Conservation (phyloP, 192 early-diverging fungal species). For the Backusella parvicylindrica region DNA sequence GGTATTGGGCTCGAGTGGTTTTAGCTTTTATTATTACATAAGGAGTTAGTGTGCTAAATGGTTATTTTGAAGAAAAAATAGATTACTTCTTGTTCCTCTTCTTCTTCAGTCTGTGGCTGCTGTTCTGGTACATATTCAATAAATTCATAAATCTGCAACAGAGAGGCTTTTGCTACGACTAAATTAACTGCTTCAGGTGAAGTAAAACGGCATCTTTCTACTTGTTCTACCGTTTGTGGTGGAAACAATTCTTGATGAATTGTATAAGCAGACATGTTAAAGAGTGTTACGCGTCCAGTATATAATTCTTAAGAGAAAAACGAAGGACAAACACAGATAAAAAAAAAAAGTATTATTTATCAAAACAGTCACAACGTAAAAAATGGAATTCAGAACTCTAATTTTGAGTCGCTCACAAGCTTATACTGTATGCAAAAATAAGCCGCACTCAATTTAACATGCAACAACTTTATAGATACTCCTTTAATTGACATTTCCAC, state of each 20-base stretch:
- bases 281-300: neutral
- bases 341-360: neutral
- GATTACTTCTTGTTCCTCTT: constrained; percentile 16
- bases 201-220: constrained; percentile 60
- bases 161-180: constrained; percentile 57
- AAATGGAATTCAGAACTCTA: too few species aligned
- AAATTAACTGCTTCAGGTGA: constrained; percentile 57
- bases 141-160: constrained; percentile 70
- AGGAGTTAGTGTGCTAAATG: neutral
- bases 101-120: neutral
- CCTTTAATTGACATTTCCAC: neutral
- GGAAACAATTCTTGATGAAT: constrained; percentile 60
- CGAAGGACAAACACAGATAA: neutral
- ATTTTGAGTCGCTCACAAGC: too few species aligned
- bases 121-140: constrained; percentile 41
- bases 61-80: neutral
- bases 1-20: constrained; percentile 9
- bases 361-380: neutral
- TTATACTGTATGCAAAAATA: neutral
- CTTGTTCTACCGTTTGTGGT: constrained; percentile 58
- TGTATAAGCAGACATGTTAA: constrained; percentile 52
- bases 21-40: constrained; percentile 13
- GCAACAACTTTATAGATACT: neutral
- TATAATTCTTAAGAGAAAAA: neutral
- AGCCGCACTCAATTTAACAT: neutral